phyloP scores from a whole-genome alignment of 805 yeast species.

The Kluyveromyces lactis region DNA sequence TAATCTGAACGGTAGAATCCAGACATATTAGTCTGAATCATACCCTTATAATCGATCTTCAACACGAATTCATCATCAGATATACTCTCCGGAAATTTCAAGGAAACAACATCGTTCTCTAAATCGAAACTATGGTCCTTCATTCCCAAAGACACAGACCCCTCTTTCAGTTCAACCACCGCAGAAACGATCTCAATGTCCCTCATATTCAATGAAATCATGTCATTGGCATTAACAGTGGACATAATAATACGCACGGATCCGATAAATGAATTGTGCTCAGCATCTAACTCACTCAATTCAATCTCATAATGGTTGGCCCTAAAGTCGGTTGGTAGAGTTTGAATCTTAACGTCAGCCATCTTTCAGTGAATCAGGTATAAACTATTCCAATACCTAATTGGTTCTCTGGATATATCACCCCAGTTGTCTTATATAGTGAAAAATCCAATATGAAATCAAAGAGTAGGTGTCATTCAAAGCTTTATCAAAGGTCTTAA shows the following conservation, averaged over 20 bases:
- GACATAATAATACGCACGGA: slow-evolving; percentile 39
- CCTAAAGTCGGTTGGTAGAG: slow-evolving; percentile 39
- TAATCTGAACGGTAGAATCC: slow-evolving; percentile 66
- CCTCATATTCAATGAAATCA: slow-evolving; percentile 42
- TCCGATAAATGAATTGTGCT: slow-evolving; percentile 40
- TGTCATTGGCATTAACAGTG: slow-evolving; percentile 35
- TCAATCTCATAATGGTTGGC: slow-evolving; percentile 56
- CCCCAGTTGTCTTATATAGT: too few species aligned
- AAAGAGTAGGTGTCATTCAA: too few species aligned
- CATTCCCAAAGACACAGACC: not conserved
- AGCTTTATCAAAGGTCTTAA: too few species aligned
- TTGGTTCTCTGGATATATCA: too few species aligned
- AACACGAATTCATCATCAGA: slow-evolving; percentile 36
- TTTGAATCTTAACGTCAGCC: not conserved
- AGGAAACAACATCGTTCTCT: slow-evolving; percentile 44
- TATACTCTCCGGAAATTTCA: slow-evolving; percentile 36
- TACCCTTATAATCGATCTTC: slow-evolving; percentile 45
- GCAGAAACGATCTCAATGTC: slow-evolving; percentile 31
- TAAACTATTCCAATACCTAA: too few species aligned
- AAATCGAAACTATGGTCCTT: slow-evolving; percentile 20
- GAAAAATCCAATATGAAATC: too few species aligned
- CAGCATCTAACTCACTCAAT: slow-evolving; percentile 40
- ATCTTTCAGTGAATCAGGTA: too few species aligned
- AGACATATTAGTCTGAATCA: slow-evolving; percentile 59
- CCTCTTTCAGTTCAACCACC: slow-evolving; percentile 22